Evolutionary conservation across 805 yeast species (phyloP), one percentile per base, ranked within the genome.

Genomic region (Candida pseudofarinosa): DNA sequence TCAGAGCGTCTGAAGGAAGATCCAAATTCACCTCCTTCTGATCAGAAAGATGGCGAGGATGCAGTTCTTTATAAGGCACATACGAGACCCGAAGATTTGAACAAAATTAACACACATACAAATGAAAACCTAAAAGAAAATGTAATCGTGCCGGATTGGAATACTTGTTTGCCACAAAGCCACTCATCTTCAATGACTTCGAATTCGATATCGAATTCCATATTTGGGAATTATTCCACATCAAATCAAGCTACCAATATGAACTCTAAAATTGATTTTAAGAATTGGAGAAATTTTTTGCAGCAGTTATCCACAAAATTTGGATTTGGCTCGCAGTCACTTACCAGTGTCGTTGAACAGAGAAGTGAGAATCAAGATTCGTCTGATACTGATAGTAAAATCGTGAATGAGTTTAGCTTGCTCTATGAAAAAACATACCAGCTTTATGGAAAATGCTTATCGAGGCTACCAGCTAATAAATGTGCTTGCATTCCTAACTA

Each of bases 21-120:
- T 13, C 42, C 41, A 19, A 36, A 36, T n/a, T 16, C 38, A 4
- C 42, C 44, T 17, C 46, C 41, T n/a, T 5, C 45, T 4, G 43
- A 40, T 15, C 28, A 38, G 7, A 30, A 17, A 16, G 41, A 38
- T 14, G 35, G 44, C 34, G 73, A 69, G 39, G 76, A 70, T 47
- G 76, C 76, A 0, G 74, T 70, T 3, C 58, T 70, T 43, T 70
- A 69, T 51, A 69, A 68, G 45, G 70, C 74, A 4, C 76, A 70
- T 43, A 60, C 63, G 39, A 60, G 67, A 39, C 58, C 73, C 4
- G 52, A 59, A 26, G 69, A 70, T 43, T 70, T 70, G 55, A 59
- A 54, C 43, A 60, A 67, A 44, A 68, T 70, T 46, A 67, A 70
- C 48, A 70, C 74, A 5, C 76, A 69, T 51, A 68, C 65, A 45